A percentile compares a stretch with the other conserved stretches of the same genome.
These are phyloP conservation scores for Globisporangium abappressorium DNA, from an alignment of 352 stramenopile genomes.

Conservation along the genomic window DNA sequence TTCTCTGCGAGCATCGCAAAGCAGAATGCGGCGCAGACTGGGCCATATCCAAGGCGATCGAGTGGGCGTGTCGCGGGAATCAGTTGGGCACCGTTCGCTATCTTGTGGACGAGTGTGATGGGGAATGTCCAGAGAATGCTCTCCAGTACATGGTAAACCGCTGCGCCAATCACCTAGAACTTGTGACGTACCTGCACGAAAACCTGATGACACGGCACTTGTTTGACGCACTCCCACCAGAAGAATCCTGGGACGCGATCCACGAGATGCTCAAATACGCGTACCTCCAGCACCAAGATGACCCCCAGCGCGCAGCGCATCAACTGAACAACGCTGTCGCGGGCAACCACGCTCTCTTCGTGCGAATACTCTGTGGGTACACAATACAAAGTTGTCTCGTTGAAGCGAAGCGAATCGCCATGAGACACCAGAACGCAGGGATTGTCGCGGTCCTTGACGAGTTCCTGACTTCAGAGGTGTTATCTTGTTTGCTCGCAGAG, in stretches of 20 bases:
- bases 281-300: neutral
- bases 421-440: neutral
- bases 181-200: too few species aligned
- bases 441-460: neutral
- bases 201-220: too few species aligned
- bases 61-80: too few species aligned
- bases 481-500: neutral
- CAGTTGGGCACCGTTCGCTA: too few species aligned
- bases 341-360: neutral
- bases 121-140: too few species aligned
- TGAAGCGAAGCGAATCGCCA: neutral
- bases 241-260: neutral
- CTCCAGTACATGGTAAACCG: too few species aligned
- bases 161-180: too few species aligned
- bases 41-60: too few species aligned
- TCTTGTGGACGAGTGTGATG: too few species aligned
- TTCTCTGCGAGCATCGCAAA: too few species aligned
- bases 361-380: neutral
- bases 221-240: too few species aligned
- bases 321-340: neutral
- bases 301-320: neutral
- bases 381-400: neutral
- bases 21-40: too few species aligned
- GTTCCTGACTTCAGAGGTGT: neutral
- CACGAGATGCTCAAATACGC: neutral